Evolutionary conservation across 495 filamentous ascomycete genomes (phyloP).

Genomic region (Platismatia glauca): DNA sequence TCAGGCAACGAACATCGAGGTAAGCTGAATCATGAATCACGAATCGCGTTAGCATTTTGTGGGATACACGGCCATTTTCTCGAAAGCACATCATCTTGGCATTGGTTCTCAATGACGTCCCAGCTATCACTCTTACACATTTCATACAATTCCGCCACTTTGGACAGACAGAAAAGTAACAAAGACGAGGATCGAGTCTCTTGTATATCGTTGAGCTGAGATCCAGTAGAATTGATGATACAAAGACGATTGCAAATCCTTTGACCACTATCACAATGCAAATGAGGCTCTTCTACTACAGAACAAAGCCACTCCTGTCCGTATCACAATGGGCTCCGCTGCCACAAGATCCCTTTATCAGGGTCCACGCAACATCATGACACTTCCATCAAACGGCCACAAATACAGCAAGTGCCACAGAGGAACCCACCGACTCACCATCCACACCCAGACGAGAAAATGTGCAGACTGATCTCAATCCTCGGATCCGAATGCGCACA

Average conservation of each 20-base stretch:
- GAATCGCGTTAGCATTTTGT: not conserved
- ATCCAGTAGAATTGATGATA: not conserved
- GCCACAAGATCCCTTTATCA: not conserved
- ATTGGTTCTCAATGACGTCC: not conserved
- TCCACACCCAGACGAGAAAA: not conserved
- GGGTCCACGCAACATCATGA: not conserved
- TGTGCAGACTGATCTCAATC: conserved; percentile 4
- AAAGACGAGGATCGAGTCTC: not conserved
- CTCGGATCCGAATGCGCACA: conserved; percentile 2
- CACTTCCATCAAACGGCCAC: not conserved
- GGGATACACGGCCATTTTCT: not conserved
- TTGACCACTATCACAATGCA: not conserved
- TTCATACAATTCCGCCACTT: not conserved
- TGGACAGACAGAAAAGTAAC: not conserved
- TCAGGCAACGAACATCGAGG: not conserved
- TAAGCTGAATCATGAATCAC: not conserved
- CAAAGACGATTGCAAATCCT: not conserved
- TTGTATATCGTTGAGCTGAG: not conserved
- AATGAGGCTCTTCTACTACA: not conserved
- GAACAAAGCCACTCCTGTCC: not conserved
- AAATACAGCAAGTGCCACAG: not conserved
- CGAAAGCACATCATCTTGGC: not conserved
- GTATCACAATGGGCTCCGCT: not conserved
- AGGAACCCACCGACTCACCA: not conserved
- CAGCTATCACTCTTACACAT: not conserved